These are phyloP conservation scores for Mucor ambiguus DNA, from an alignment of 371 early-diverging fungal genomes.

Conservation along the genomic window DNA sequence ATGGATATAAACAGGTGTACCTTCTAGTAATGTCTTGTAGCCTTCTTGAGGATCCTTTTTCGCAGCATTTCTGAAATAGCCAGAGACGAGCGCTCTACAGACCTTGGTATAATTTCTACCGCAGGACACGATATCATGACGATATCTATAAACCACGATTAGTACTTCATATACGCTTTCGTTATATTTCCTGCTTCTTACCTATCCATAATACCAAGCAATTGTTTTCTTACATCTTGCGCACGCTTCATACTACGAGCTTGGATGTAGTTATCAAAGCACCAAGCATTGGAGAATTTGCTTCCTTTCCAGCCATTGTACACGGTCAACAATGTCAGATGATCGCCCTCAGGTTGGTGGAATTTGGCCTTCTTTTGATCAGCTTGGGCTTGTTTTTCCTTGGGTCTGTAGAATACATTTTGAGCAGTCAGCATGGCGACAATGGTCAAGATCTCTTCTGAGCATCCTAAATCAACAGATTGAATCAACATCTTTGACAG, in stretches of 20 bases:
- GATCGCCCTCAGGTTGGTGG: conserved; percentile 98
- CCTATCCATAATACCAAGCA: conserved; percentile 95
- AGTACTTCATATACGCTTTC: background rate
- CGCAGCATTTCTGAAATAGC: conserved; percentile 95
- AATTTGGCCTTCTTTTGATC: conserved; percentile 97
- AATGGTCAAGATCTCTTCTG: conserved; percentile 94
- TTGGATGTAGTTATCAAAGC: conserved; percentile 95
- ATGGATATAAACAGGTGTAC: conserved; percentile 97
- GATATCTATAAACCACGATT: conserved; percentile 56
- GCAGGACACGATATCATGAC: conserved; percentile 92
- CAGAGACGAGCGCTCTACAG: conserved; percentile 86
- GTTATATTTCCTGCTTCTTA: conserved; percentile 10
- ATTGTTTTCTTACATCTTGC: conserved; percentile 94
- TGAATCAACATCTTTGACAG: conserved; percentile 92
- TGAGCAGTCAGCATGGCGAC: conserved; percentile 96
- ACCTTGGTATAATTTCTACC: conserved; percentile 92
- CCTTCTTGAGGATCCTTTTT: conserved; percentile 98
- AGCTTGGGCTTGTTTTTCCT: conserved; percentile 93
- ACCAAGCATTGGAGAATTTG: conserved; percentile 93
- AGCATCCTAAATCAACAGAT: conserved; percentile 90
- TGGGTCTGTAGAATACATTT: conserved; percentile 95
- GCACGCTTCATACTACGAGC: conserved; percentile 88
- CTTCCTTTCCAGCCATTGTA: conserved; percentile 93
- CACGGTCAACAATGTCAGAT: conserved; percentile 93
- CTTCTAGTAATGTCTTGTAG: conserved; percentile 95